Evolutionary conservation across 352 stramenopile species (phyloP).

Genomic region (Globisporangium rhizosaccharum): DNA sequence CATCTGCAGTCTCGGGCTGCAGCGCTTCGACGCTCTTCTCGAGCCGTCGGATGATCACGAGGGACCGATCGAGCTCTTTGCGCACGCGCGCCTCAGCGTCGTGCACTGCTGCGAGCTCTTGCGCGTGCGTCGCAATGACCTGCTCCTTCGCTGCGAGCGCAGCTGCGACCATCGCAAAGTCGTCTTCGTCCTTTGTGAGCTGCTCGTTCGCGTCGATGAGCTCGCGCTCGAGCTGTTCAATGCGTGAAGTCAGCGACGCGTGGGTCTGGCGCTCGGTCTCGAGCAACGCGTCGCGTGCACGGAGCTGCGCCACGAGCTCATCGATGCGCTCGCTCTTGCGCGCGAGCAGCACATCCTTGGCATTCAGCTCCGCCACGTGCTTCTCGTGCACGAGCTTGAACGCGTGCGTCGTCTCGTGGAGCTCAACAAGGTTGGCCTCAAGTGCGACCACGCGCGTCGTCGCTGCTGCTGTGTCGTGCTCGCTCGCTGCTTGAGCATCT

Average conservation of each 20-base stretch:
- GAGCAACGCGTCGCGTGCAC: slow-evolving; percentile 16
- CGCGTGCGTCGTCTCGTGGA: slow-evolving; percentile 22
- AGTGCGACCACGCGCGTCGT: no score
- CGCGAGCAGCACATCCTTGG: slow-evolving; percentile 54
- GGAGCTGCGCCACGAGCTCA: slow-evolving; percentile 46
- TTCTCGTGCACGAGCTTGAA: slow-evolving; percentile 56
- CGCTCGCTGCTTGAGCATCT: no score
- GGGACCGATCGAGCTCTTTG: slow-evolving; percentile 39
- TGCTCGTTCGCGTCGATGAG: slow-evolving; percentile 38
- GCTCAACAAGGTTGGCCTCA: background rate
- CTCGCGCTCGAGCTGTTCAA: slow-evolving; percentile 19
- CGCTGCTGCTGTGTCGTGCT: no score
- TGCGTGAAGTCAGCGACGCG: slow-evolving; percentile 7
- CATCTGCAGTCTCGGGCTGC: slow-evolving; percentile 41
- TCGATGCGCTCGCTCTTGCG: slow-evolving; percentile 61
- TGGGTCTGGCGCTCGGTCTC: slow-evolving; percentile 10
- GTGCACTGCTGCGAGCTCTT: slow-evolving; percentile 20
- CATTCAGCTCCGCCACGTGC: slow-evolving; percentile 57
- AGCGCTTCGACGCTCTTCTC: slow-evolving; percentile 43
- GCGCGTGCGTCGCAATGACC: slow-evolving; percentile 27
- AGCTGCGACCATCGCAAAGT: slow-evolving; percentile 57
- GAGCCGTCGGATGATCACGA: slow-evolving; percentile 28
- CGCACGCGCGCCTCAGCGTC: slow-evolving; percentile 33
- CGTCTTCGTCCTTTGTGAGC: slow-evolving; percentile 56
- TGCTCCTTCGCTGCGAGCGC: slow-evolving; percentile 48